A percentile compares a stretch with the other conserved stretches of the same genome.
Conservation (phyloP, 192 early-diverging fungal species). For the Chytriomyces confervae region DNA sequence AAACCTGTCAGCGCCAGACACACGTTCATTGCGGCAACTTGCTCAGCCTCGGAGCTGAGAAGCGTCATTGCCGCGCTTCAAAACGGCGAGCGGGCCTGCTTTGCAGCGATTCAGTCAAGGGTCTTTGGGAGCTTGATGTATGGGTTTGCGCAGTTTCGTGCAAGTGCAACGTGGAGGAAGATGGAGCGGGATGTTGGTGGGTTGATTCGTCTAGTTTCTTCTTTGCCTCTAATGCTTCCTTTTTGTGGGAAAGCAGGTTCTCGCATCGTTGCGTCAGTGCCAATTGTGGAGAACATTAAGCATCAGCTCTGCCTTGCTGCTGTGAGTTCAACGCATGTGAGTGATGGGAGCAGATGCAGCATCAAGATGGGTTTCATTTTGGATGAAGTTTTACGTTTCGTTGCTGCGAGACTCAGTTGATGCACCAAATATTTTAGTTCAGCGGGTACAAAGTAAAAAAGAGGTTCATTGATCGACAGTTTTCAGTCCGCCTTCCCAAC, state of each 20-base stretch:
- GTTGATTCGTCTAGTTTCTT: too few species aligned
- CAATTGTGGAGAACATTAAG: neutral
- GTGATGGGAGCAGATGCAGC: neutral
- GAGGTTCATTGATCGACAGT: too few species aligned
- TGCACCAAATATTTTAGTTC: too few species aligned
- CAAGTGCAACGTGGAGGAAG: conserved; percentile 5
- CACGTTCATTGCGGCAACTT: neutral
- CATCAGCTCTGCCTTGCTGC: neutral
- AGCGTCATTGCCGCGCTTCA: conserved; percentile 14
- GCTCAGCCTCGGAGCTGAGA: neutral
- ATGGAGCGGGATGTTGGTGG: conserved; percentile 24
- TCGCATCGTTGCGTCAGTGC: neutral
- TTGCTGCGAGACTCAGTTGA: neutral
- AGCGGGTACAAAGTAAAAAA: too few species aligned
- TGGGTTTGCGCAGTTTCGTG: conserved; percentile 14
- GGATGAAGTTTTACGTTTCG: neutral
- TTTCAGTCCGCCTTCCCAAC: too few species aligned
- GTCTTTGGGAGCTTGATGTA: conserved; percentile 13
- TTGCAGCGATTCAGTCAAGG: conserved; percentile 16
- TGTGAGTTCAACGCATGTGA: neutral
- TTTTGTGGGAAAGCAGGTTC: neutral
- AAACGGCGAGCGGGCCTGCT: conserved; percentile 8
- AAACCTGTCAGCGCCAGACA: neutral
- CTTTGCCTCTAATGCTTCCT: too few species aligned
- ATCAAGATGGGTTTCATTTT: neutral